Evolutionary conservation across 192 early-diverging fungal genomes (phyloP).

Genomic region (Chytriomyces confervae): DNA sequence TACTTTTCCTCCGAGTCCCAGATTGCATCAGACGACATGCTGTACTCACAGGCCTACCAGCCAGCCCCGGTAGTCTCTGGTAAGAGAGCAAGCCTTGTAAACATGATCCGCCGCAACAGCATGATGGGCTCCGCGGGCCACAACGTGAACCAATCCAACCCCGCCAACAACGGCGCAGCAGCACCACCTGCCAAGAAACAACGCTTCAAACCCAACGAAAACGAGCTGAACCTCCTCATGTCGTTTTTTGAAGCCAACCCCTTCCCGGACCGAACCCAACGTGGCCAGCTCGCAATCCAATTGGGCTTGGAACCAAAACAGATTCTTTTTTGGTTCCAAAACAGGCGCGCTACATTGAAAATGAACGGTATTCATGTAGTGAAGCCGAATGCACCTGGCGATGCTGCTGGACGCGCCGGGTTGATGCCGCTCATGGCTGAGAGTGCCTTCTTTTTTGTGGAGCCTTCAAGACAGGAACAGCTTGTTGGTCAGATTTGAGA

Average conservation of each 20-base stretch:
- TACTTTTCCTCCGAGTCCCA: too few relatives aligned
- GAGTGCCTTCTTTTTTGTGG: background rate
- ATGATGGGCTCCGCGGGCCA: background rate
- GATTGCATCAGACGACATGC: too few relatives aligned
- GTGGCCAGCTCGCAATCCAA: conserved; percentile 74
- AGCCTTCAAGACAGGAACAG: background rate
- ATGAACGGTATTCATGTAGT: conserved; percentile 4
- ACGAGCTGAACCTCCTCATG: conserved; percentile 72
- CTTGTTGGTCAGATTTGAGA: background rate
- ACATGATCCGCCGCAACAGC: background rate
- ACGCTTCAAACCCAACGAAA: conserved; percentile 3
- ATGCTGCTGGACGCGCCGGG: background rate
- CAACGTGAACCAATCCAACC: background rate
- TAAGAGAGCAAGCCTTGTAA: background rate
- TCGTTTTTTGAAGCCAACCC: conserved; percentile 80
- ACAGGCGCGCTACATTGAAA: conserved; percentile 62
- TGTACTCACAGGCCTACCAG: too few relatives aligned
- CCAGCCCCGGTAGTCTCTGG: background rate
- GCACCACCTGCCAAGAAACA: background rate
- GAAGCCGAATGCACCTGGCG: conserved; percentile 13
- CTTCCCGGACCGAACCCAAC: conserved; percentile 84
- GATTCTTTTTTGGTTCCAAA: conserved; percentile 99
- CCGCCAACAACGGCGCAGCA: background rate
- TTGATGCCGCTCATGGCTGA: background rate
- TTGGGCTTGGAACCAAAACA: conserved; percentile 89